Evolutionary conservation across 345 rosid genomes (phyloP).

Genomic region (Acer saccharum): DNA sequence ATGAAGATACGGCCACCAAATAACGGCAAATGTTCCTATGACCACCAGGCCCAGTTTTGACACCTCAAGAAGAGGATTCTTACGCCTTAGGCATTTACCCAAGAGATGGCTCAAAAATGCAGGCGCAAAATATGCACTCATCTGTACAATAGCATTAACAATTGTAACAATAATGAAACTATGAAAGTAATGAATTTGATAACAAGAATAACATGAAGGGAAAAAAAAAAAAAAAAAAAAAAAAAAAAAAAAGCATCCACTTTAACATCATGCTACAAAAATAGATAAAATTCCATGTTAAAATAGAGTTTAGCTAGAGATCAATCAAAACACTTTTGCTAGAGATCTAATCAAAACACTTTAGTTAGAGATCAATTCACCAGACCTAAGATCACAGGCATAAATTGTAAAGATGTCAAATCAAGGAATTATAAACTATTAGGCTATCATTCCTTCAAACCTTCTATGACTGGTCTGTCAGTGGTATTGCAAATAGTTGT

Average conservation of each 20-base stretch:
- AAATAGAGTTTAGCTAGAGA: background rate
- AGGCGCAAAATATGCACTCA: slow-evolving; percentile 96
- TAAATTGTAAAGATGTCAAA: background rate
- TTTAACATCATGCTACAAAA: slow-evolving; percentile 11
- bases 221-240: background rate
- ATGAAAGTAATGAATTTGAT: background rate
- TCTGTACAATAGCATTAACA: slow-evolving; percentile 42
- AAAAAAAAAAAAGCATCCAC: slow-evolving; percentile 6
- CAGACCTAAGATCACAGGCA: background rate
- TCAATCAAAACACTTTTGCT: too few relatives aligned
- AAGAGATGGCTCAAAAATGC: slow-evolving; percentile 86
- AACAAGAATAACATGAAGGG: background rate
- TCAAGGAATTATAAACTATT: background rate
- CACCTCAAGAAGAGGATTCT: slow-evolving; percentile 61
- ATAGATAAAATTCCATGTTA: background rate
- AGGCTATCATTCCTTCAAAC: background rate
- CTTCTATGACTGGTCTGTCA: too few relatives aligned
- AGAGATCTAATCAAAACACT: background rate
- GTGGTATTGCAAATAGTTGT: too few relatives aligned
- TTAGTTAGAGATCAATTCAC: background rate
- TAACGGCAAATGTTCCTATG: slow-evolving; percentile 62
- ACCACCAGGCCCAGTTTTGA: slow-evolving; percentile 70
- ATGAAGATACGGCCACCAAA: slow-evolving; percentile 93
- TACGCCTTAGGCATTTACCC: slow-evolving; percentile 79
- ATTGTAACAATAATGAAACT: background rate